Evolutionary conservation across 2,329 filamentous ascomycete genomes (phyloP), one percentile per base, ranked within the genome.

Genomic region (Xylaria hypoxylon): DNA sequence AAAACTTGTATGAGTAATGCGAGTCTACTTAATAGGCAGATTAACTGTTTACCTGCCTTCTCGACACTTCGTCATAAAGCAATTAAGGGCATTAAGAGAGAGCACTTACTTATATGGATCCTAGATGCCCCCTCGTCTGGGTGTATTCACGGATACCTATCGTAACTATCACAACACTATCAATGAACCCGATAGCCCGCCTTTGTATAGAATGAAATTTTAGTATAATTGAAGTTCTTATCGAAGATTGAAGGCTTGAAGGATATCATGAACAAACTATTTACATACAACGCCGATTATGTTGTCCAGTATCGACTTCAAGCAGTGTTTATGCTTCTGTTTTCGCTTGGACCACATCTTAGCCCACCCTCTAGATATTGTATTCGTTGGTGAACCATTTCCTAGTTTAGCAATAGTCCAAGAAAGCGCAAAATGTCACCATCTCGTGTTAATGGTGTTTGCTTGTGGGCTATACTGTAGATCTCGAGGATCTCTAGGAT

Each of bases 361-460:
- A 35, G 35, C 35, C 35, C 22, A 22, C 22, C 15, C 52, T 42
- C 45, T 28, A n/a, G n/a, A n/a, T n/a, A n/a, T n/a, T n/a, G n/a
- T n/a, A n/a, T n/a, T n/a, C n/a, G 48, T 35, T 31, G 40, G 22
- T 35, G 42, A 42, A 33, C 48, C 19, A 22, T 47, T 64, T 64
- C 50, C 55, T 26, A 60, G 47, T 42, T 51, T 17, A 59, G 57
- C 17, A 51, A 35, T 24, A 35, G 45, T 17, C 13, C 35, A 5
- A 38, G 13, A 50, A 59, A 19, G 35, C 35, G 35, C 35, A 53
- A 38, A 53, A 22, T 10, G 59, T 38, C 33, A n/a, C 50, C 51
- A 51, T 65, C 57, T 50, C 62, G 26, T 59, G 51, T 64, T 56
- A 55, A 53, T 42, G 40, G 44, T 42, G 38, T 53, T 61, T 56